Evolutionary conservation across 1,139 yeast species (phyloP).

Genomic region (Diutina siamensis): DNA sequence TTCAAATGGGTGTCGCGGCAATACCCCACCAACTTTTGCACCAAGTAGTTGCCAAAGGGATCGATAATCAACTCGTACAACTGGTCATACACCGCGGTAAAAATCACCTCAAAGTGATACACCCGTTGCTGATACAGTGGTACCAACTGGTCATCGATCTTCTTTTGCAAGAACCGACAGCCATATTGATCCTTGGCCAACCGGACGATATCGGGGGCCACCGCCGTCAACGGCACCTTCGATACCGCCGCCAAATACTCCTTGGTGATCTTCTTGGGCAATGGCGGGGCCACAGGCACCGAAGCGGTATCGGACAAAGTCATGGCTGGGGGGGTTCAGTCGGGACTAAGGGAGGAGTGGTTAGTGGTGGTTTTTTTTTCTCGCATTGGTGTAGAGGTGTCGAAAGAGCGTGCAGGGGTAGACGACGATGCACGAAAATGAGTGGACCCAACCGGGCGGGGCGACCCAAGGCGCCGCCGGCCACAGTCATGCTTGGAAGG

Average conservation of each 20-base stretch:
- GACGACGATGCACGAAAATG: neutral
- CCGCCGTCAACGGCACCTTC: slow-evolving; percentile 26
- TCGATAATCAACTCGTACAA: slow-evolving; percentile 36
- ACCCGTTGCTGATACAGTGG: neutral
- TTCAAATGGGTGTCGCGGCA: slow-evolving; percentile 27
- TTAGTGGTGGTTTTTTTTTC: neutral
- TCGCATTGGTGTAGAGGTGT: neutral
- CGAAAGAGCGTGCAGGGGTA: slow-evolving; percentile 1
- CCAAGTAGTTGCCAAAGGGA: slow-evolving; percentile 20
- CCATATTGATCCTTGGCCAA: slow-evolving; percentile 83
- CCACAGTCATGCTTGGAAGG: too few relatives aligned
- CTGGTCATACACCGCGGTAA: slow-evolving; percentile 25
- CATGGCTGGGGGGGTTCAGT: neutral
- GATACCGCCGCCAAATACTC: slow-evolving; percentile 28
- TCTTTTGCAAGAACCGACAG: slow-evolving; percentile 73
- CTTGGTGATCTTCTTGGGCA: slow-evolving; percentile 23
- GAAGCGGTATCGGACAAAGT: neutral
- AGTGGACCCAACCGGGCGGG: too few relatives aligned
- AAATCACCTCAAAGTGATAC: slow-evolving; percentile 29
- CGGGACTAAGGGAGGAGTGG: neutral
- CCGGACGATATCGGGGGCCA: slow-evolving; percentile 24
- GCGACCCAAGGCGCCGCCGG: too few relatives aligned
- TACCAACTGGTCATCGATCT: slow-evolving; percentile 23
- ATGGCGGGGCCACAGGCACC: neutral
- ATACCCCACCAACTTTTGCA: slow-evolving; percentile 20